Evolutionary conservation across 2,329 filamentous ascomycete species (phyloP).

Genomic region (Neonectria punicea): DNA sequence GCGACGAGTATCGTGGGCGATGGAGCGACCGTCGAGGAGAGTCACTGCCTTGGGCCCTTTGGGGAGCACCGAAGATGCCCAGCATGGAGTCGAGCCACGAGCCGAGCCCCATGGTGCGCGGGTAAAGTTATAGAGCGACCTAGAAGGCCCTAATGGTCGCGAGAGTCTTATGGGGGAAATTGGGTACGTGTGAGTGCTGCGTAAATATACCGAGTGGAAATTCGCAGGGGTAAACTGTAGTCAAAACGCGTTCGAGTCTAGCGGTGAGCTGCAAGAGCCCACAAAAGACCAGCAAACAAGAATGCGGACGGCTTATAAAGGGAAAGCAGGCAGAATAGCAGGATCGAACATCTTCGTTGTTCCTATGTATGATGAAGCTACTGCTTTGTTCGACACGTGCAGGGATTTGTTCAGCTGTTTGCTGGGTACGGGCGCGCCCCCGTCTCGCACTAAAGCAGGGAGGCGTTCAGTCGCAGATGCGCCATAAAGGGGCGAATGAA

Average conservation of each 20-base stretch:
- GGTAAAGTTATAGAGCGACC: background rate
- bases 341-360: conserved; percentile 11
- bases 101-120: conserved; percentile 17
- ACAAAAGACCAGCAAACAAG: conserved; percentile 11
- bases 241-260: conserved; percentile 10
- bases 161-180: background rate
- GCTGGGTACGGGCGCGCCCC: conserved; percentile 11
- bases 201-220: background rate
- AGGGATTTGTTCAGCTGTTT: conserved; percentile 14
- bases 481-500: conserved; percentile 12
- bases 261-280: conserved; percentile 21
- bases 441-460: background rate
- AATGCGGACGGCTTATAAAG: conserved; percentile 21
- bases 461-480: conserved; percentile 9
- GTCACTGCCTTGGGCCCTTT: conserved; percentile 3
- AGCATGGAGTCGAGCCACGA: conserved; percentile 19
- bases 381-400: conserved; percentile 13
- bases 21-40: conserved; percentile 4
- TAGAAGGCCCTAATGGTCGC: background rate
- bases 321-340: conserved; percentile 1
- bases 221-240: conserved; percentile 5
- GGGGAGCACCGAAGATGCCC: conserved; percentile 3
- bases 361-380: conserved; percentile 7
- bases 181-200: background rate
- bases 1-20: background rate